Percentiles rank a stretch among this genome's conserved stretches.
These are phyloP conservation scores for Harrya chromipes DNA, from an alignment of 768 basidiomycete species.

Conservation along the genomic window DNA sequence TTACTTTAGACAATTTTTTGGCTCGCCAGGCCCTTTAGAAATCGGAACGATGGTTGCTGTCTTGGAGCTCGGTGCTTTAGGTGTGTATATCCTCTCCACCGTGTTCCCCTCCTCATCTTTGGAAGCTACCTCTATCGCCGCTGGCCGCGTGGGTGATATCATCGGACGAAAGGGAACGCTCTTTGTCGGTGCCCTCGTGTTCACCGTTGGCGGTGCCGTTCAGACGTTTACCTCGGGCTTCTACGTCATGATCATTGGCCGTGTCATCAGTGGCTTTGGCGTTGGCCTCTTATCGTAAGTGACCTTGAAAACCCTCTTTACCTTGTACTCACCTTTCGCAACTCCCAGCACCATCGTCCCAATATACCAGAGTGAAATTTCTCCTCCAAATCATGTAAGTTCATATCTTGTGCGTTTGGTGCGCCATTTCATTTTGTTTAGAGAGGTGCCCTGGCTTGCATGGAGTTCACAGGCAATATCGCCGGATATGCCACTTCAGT, in stretches of 20 bases:
- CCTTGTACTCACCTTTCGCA: conserved; percentile 4
- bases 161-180: conserved; percentile 85
- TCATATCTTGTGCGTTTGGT: background rate
- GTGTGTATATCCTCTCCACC: conserved; percentile 40
- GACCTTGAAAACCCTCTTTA: background rate
- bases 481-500: conserved; percentile 88
- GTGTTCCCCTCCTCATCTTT: background rate
- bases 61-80: conserved; percentile 87
- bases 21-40: conserved; percentile 67
- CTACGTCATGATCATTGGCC: conserved; percentile 76
- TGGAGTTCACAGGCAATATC: conserved; percentile 94
- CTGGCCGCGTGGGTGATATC: conserved; percentile 83
- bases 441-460: conserved; percentile 89
- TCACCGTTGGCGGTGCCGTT: conserved; percentile 81
- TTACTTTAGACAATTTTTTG: conserved; percentile 79
- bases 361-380: conserved; percentile 94
- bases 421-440: conserved; percentile 29
- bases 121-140: conserved; percentile 82
- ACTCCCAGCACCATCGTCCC: conserved; percentile 80
- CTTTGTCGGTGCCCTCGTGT: conserved; percentile 77
- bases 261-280: conserved; percentile 83
- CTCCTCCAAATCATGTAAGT: conserved; percentile 82
- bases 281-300: conserved; percentile 86
- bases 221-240: conserved; percentile 84
- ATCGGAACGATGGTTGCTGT: conserved; percentile 97